A percentile compares a stretch with the other conserved stretches of the same genome.
Evolutionary conservation across 2,329 filamentous ascomycete genomes (phyloP).

Genomic region (Scopulariopsis brevicaulis): DNA sequence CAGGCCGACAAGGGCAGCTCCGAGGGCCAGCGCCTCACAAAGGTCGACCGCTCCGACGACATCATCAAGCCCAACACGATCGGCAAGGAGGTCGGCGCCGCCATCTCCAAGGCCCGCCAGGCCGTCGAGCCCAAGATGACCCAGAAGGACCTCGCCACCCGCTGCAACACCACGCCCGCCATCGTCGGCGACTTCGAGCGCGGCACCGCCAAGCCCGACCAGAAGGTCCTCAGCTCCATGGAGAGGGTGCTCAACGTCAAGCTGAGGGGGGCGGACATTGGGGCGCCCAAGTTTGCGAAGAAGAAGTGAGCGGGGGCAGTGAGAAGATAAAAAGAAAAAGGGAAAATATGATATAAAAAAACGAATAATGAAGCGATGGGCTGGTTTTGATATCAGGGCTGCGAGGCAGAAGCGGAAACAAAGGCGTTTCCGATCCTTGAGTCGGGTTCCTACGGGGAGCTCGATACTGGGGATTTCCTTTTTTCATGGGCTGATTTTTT

Average conservation of each 20-base stretch:
- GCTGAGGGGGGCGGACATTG: slow-evolving; percentile 76
- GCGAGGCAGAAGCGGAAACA: not conserved
- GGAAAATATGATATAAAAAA: not conserved
- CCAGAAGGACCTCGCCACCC: slow-evolving; percentile 76
- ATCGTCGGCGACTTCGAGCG: slow-evolving; percentile 80
- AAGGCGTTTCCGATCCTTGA: not conserved
- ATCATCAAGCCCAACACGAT: slow-evolving; percentile 96
- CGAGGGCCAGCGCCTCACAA: slow-evolving; percentile 92
- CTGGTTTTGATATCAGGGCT: not conserved
- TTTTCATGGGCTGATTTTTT: no score
- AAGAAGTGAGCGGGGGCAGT: slow-evolving; percentile 13
- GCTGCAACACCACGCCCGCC: slow-evolving; percentile 76
- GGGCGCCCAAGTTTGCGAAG: slow-evolving; percentile 71
- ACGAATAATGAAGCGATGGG: not conserved
- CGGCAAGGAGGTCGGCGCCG: slow-evolving; percentile 67
- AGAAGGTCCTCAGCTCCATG: slow-evolving; percentile 68
- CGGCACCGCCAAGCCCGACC: slow-evolving; percentile 66
- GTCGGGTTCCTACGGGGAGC: not conserved
- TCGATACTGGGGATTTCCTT: not conserved
- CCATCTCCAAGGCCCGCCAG: slow-evolving; percentile 69
- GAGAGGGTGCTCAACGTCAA: slow-evolving; percentile 82
- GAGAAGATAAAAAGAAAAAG: not conserved
- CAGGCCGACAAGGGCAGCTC: slow-evolving; percentile 30
- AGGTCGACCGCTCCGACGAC: slow-evolving; percentile 94
- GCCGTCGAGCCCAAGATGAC: slow-evolving; percentile 90